These are phyloP conservation scores for Trichoderma sp. DNA, from an alignment of 2,329 filamentous ascomycete species.

Conservation along the genomic window DNA sequence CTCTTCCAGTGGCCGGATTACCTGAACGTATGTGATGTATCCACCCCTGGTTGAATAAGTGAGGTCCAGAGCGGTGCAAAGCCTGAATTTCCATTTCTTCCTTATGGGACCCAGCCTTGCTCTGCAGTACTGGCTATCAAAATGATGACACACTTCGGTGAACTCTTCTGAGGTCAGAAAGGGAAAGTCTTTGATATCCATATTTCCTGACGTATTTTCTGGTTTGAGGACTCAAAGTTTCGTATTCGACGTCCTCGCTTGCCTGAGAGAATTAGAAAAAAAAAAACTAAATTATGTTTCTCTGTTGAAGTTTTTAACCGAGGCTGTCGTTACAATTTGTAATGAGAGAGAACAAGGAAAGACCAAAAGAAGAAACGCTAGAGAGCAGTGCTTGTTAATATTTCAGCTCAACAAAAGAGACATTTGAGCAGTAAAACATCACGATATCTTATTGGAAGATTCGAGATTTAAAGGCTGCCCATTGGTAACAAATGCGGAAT, in stretches of 20 bases:
- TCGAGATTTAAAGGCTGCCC: not conserved
- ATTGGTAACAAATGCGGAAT: not conserved
- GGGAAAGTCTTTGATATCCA: slow-evolving; percentile 59
- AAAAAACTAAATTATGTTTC: not conserved
- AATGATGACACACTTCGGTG: slow-evolving; percentile 61
- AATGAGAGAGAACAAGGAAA: not conserved
- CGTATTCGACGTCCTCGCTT: not conserved
- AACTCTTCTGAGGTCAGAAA: slow-evolving; percentile 65
- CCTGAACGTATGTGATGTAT: slow-evolving; percentile 57
- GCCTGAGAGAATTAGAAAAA: not conserved
- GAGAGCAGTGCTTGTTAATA: not conserved
- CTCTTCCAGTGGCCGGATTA: slow-evolving; percentile 54
- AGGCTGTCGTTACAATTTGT: not conserved
- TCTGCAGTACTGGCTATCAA: slow-evolving; percentile 60
- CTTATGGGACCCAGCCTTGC: slow-evolving; percentile 58
- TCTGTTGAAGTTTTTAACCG: not conserved
- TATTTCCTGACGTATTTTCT: slow-evolving; percentile 25
- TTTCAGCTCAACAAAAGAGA: not conserved
- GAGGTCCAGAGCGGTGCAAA: slow-evolving; percentile 54
- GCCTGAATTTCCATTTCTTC: slow-evolving; percentile 56
- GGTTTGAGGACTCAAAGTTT: not conserved
- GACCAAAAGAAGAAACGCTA: not conserved
- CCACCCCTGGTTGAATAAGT: slow-evolving; percentile 46
- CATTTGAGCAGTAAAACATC: not conserved
- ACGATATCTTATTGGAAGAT: not conserved